Conservation (phyloP, 352 stramenopile genomes). For the Plasmopara halstedii region DNA sequence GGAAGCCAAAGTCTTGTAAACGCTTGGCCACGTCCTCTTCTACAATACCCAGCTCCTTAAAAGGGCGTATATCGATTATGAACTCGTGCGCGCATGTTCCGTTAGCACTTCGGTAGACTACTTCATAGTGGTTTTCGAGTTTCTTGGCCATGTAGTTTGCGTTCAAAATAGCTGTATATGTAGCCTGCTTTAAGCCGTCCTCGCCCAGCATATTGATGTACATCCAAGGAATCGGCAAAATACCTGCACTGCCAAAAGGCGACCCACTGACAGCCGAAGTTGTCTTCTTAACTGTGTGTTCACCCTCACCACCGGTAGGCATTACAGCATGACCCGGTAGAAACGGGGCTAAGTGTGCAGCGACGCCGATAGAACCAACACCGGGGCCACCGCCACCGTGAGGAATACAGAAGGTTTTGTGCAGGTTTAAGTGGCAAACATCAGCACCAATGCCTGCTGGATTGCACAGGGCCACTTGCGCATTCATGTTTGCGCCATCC, state of each 20-base stretch:
- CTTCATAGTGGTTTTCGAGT: conserved; percentile 91
- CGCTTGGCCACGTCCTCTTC: conserved; percentile 98
- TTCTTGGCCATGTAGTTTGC: conserved; percentile 99
- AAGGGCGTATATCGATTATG: conserved; percentile 97
- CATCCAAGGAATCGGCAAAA: conserved; percentile 99
- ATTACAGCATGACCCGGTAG: conserved; percentile 92
- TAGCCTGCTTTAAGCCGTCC: conserved; percentile 91
- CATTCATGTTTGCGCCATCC: conserved; percentile 99
- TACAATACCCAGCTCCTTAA: conserved; percentile 94
- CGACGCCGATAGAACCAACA: conserved; percentile 89
- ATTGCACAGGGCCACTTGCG: conserved; percentile 96
- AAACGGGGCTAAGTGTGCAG: conserved; percentile 91
- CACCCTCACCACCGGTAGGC: conserved; percentile 73
- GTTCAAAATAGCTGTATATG: conserved; percentile 96
- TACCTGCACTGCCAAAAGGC: conserved; percentile 96
- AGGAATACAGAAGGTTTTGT: conserved; percentile 99
- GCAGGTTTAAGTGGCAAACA: conserved; percentile 98
- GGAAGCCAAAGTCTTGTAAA: conserved; percentile 99
- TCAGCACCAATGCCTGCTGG: conserved; percentile 95
- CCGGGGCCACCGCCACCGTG: conserved; percentile 97
- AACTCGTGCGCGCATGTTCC: conserved; percentile 99
- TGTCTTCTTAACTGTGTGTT: conserved; percentile 64
- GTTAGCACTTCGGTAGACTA: conserved; percentile 95
- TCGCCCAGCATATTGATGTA: conserved; percentile 99
- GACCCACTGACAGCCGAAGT: conserved; percentile 88